Evolutionary conservation across 345 rosid genomes (phyloP).

Genomic region (Combretum micranthum): DNA sequence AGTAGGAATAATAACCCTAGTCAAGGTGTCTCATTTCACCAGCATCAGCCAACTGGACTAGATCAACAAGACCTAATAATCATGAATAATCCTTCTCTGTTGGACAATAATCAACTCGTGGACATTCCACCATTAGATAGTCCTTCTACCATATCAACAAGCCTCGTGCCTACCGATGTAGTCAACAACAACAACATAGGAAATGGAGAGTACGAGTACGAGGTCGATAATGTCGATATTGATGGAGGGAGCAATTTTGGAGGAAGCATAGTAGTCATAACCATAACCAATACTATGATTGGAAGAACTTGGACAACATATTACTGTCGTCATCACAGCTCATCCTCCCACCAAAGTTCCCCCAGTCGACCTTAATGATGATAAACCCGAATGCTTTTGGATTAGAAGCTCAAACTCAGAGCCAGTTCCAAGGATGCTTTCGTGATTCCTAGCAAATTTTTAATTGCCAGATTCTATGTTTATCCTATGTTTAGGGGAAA

Average conservation of each 20-base stretch:
- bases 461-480: background rate
- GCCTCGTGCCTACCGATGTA: slow-evolving; percentile 17
- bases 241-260: slow-evolving; percentile 28
- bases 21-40: slow-evolving; percentile 7
- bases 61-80: slow-evolving; percentile 12
- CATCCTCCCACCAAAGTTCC: slow-evolving; percentile 3
- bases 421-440: slow-evolving; percentile 58
- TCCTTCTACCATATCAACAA: slow-evolving; percentile 54
- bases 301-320: slow-evolving; percentile 58
- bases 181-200: slow-evolving; percentile 7
- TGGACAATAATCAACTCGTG: slow-evolving; percentile 31
- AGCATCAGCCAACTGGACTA: slow-evolving; percentile 13
- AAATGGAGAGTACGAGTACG: background rate
- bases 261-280: slow-evolving; percentile 12
- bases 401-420: slow-evolving; percentile 22
- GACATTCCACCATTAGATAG: slow-evolving; percentile 73
- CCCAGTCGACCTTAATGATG: slow-evolving; percentile 14
- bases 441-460: slow-evolving; percentile 36
- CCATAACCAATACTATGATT: slow-evolving; percentile 28
- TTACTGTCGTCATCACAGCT: slow-evolving; percentile 16
- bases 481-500: background rate
- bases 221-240: slow-evolving; percentile 33
- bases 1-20: slow-evolving; percentile 10
- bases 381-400: slow-evolving; percentile 16
- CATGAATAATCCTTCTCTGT: slow-evolving; percentile 9